Percentiles rank a stretch among this genome's conserved stretches.
These are phyloP conservation scores for Juglanconis oblonga DNA, from an alignment of 2,329 filamentous ascomycete genomes.

Conservation along the genomic window DNA sequence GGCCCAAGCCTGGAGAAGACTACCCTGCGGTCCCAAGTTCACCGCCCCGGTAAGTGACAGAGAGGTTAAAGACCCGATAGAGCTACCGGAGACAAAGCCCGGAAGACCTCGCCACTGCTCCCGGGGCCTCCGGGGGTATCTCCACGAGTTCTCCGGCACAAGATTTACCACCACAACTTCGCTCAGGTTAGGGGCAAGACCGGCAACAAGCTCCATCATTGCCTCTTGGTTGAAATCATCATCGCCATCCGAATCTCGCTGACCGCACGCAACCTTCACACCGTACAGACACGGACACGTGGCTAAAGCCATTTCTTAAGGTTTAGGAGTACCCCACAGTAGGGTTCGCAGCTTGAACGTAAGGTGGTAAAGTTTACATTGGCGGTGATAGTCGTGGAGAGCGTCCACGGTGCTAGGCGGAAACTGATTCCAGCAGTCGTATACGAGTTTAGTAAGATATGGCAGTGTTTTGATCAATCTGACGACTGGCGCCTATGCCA, in stretches of 20 bases:
- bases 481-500: neutral
- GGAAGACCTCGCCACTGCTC: too few species aligned
- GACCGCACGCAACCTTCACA: neutral
- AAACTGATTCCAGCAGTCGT: slow-evolving; percentile 6
- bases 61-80: too few species aligned
- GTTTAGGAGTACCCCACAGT: neutral
- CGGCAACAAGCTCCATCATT: slow-evolving; percentile 1
- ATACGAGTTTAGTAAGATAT: neutral
- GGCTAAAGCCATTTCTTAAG: neutral
- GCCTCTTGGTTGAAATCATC: slow-evolving; percentile 1
- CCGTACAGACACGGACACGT: neutral
- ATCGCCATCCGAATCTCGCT: neutral
- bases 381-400: neutral
- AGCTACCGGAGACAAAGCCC: too few species aligned
- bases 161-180: neutral
- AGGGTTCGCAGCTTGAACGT: neutral
- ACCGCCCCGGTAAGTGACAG: too few species aligned
- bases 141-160: neutral
- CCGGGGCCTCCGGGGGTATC: too few species aligned
- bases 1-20: too few species aligned
- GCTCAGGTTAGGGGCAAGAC: neutral
- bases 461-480: neutral
- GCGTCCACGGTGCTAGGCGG: neutral
- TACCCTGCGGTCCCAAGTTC: too few species aligned
- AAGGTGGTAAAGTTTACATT: slow-evolving; percentile 1